A percentile compares a stretch with the other conserved stretches of the same genome.
These are phyloP conservation scores for Suhomyces emberorum DNA, from an alignment of 805 yeast species.

Conservation along the genomic window DNA sequence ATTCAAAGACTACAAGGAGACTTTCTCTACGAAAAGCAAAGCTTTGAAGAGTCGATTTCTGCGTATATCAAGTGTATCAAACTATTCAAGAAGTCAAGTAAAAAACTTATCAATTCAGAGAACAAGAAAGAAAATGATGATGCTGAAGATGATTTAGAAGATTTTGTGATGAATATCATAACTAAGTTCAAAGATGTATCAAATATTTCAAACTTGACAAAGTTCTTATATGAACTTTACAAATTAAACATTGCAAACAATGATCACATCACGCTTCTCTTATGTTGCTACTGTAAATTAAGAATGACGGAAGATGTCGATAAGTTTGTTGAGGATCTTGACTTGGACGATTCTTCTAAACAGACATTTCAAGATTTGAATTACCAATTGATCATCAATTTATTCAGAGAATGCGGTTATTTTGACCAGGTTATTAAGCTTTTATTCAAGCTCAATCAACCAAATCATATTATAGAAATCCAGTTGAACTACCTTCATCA, in stretches of 20 bases:
- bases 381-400: slow-evolving; percentile 58
- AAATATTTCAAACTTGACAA: slow-evolving; percentile 60
- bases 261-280: slow-evolving; percentile 77
- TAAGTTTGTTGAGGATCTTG: slow-evolving; percentile 47
- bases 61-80: slow-evolving; percentile 56
- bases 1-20: slow-evolving; percentile 60
- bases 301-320: slow-evolving; percentile 58
- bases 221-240: slow-evolving; percentile 61
- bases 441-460: slow-evolving; percentile 69
- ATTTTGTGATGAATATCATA: slow-evolving; percentile 65
- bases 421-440: slow-evolving; percentile 63
- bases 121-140: slow-evolving; percentile 11
- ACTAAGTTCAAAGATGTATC: slow-evolving; percentile 76
- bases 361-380: slow-evolving; percentile 48
- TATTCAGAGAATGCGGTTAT: slow-evolving; percentile 73
- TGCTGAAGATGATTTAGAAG: slow-evolving; percentile 28
- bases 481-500: slow-evolving; percentile 63
- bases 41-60: slow-evolving; percentile 65
- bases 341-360: slow-evolving; percentile 17
- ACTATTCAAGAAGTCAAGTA: slow-evolving; percentile 13
- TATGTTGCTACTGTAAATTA: slow-evolving; percentile 78
- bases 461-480: slow-evolving; percentile 73
- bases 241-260: slow-evolving; percentile 54
- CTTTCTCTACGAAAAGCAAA: slow-evolving; percentile 61
- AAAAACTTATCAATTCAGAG: not conserved